Percentiles rank a stretch among this genome's conserved stretches.
Evolutionary conservation across 2,329 filamentous ascomycete genomes (phyloP).

Genomic region (Pestalotiopsis sp.): DNA sequence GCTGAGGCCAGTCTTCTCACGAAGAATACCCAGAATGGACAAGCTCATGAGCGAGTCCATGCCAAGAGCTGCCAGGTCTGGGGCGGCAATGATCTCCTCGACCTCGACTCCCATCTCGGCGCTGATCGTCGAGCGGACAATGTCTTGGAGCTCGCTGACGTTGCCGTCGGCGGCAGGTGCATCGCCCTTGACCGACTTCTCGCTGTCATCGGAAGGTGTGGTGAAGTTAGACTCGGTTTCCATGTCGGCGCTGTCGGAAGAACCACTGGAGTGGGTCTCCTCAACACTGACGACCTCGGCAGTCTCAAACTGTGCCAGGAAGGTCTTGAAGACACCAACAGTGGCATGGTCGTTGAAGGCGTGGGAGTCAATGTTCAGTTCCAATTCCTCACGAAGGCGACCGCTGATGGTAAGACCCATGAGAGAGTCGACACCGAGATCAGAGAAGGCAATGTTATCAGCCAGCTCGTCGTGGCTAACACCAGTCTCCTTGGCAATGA

Average conservation of each 20-base stretch:
- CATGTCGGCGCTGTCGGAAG: conserved; percentile 43
- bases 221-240: conserved; percentile 53
- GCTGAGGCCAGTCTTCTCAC: conserved; percentile 52
- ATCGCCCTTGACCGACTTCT: conserved; percentile 45
- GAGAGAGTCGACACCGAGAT: conserved; percentile 63
- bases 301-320: conserved; percentile 37
- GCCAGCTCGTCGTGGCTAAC: conserved; percentile 54
- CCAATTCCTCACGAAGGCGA: conserved; percentile 57
- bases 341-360: conserved; percentile 56
- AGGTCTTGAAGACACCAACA: conserved; percentile 52
- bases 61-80: conserved; percentile 55
- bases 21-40: conserved; percentile 53
- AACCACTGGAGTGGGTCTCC: conserved; percentile 33
- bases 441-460: conserved; percentile 55
- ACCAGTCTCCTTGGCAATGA: conserved; percentile 58
- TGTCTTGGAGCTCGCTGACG: conserved; percentile 44
- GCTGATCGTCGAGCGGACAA: conserved; percentile 67
- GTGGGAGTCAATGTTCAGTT: conserved; percentile 52
- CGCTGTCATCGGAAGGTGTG: conserved; percentile 52
- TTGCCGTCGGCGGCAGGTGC: conserved; percentile 34
- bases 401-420: conserved; percentile 59
- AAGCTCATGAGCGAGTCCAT: conserved; percentile 62
- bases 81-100: conserved; percentile 57
- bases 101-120: conserved; percentile 71
- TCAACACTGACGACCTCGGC: conserved; percentile 27